Base-by-base conservation (phyloP, 352 stramenopile species). In the Phytophthora foliorum region DNA sequence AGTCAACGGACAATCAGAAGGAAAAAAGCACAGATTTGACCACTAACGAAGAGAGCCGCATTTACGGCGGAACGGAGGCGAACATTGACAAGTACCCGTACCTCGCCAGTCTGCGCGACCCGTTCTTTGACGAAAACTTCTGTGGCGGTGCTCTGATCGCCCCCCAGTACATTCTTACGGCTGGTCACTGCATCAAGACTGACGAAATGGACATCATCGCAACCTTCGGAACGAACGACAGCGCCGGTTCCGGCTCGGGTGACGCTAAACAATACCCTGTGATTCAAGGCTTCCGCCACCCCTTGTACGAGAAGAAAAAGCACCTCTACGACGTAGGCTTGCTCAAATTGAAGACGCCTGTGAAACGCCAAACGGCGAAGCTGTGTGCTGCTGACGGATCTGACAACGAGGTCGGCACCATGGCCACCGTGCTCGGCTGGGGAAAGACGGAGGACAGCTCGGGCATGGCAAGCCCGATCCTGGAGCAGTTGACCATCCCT, bases 141-240 rank as follows among this genome's bases (percentile, higher is more conserved):
- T 93, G 86, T 53, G 84, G 79, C 19, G 86, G 80, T 32, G 59
- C 80, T 48, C 75, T 93, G 3, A 80, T 93, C 21, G 62, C 82
- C 10, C 57, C 77, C 6, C 69, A 84, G 59, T 91, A 90, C 62
- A 76, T 93, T 11, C 63, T 91, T 41, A 93, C 84, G 31, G 87
- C 87, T 4, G 87, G 81, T 4, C 87, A 94, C 67, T 94, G 87
- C 68, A 81, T 90, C 53, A 69, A 58, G 25, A 76, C 64, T 1
- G 55, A 76, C 48, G 19, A 58, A 6, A 64, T 75, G 36, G 27
- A 25, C 9, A 72, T 75, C 46, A 36, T 67, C 24, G 69, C 57
- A 27, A 72, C 59, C 4, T 75, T 80, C 24, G 72, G 60, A 13
- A 72, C 64, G 3, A 69, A 73, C 19, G 25, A 63, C 6, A 71